These are phyloP conservation scores for Pyrrhoderma lamaoense DNA, from an alignment of 1,284 basidiomycete genomes.

Conservation along the genomic window DNA sequence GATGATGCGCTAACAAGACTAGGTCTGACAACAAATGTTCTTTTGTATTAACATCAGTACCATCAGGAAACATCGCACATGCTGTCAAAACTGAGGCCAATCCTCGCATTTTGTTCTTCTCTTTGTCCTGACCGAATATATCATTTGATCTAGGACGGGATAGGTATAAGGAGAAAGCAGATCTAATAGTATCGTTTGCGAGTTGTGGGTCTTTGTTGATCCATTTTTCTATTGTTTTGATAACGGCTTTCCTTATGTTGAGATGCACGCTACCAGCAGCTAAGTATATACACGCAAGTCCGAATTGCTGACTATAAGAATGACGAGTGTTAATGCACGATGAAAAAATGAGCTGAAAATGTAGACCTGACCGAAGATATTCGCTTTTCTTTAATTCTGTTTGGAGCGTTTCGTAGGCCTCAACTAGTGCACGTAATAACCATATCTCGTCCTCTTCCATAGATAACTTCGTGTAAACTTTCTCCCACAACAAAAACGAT, in stretches of 20 bases:
- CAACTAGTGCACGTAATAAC: slow-evolving; percentile 66
- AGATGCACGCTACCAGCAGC: slow-evolving; percentile 49
- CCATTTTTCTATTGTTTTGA: slow-evolving; percentile 36
- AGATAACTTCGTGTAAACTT: slow-evolving; percentile 69
- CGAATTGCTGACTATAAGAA: slow-evolving; percentile 47
- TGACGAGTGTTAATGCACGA: slow-evolving; percentile 8
- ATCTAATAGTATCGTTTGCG: slow-evolving; percentile 29
- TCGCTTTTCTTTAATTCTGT: slow-evolving; percentile 50
- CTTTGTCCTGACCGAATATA: slow-evolving; percentile 19
- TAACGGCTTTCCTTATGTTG: slow-evolving; percentile 44
- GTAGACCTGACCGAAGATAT: slow-evolving; percentile 44
- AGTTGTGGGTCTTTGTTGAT: slow-evolving; percentile 35
- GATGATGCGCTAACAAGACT: slow-evolving; percentile 71
- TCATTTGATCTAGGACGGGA: slow-evolving; percentile 30
- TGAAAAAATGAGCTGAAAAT: slow-evolving; percentile 8
- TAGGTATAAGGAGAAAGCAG: neutral
- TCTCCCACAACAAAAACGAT: slow-evolving; percentile 82
- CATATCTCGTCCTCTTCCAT: slow-evolving; percentile 66
- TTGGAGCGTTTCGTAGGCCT: slow-evolving; percentile 43
- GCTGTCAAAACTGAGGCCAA: slow-evolving; percentile 46
- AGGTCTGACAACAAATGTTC: slow-evolving; percentile 47
- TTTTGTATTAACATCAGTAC: slow-evolving; percentile 30
- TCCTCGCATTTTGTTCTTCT: slow-evolving; percentile 23
- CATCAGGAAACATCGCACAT: slow-evolving; percentile 37
- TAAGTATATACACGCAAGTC: slow-evolving; percentile 61